phyloP scores from a whole-genome alignment of 2,329 filamentous ascomycete species.

The Sporothrix luriei region DNA sequence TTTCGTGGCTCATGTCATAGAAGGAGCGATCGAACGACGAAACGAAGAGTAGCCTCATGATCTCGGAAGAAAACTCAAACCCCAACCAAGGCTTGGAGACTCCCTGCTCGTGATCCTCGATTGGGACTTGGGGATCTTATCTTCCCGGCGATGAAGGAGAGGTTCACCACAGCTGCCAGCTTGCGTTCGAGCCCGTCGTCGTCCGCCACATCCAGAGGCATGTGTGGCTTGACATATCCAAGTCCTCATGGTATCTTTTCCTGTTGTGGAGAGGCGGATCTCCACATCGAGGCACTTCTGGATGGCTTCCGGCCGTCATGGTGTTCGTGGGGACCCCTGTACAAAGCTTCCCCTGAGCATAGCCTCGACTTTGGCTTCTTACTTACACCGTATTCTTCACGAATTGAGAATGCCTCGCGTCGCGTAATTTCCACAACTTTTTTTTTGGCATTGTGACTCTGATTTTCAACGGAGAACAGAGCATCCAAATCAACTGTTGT shows the following conservation, averaged over 20 bases:
- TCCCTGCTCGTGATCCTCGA: slow-evolving; percentile 6
- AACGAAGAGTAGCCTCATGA: background rate
- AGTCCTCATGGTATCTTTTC: background rate
- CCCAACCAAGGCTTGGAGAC: slow-evolving; percentile 4
- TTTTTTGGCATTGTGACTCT: slow-evolving; percentile 1
- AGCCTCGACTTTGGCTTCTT: slow-evolving; percentile 9
- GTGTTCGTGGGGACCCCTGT: background rate
- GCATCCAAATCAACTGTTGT: slow-evolving; percentile 23
- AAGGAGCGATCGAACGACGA: slow-evolving; percentile 24
- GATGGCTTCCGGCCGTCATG: background rate
- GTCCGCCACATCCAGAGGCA: background rate
- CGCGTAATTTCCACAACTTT: background rate
- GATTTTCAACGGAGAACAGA: background rate
- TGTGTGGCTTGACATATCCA: slow-evolving; percentile 11
- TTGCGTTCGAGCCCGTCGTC: background rate
- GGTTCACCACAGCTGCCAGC: background rate
- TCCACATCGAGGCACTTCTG: slow-evolving; percentile 9
- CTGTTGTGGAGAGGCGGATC: background rate
- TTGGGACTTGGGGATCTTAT: slow-evolving; percentile 11
- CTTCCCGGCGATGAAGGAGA: background rate
- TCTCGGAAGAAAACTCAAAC: background rate
- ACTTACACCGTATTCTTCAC: background rate
- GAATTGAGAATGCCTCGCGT: slow-evolving; percentile 8
- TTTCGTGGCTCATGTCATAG: slow-evolving; percentile 7
- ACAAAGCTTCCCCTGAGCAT: background rate